Conservation (phyloP, 805 yeast genomes). For the Metschnikowia anglica region DNA sequence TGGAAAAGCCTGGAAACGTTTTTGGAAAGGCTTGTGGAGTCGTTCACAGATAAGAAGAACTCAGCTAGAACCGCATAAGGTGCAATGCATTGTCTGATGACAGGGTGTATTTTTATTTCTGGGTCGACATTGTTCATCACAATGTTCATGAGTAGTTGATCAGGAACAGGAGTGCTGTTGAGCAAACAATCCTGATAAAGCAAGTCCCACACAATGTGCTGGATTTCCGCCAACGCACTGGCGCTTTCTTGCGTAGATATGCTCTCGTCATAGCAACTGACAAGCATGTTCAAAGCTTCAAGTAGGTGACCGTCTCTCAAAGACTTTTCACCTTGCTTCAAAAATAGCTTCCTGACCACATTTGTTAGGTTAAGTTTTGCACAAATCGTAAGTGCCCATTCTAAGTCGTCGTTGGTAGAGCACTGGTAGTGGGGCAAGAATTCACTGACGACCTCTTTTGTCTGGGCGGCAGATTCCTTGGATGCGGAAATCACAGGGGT, state of each 20-base stretch:
- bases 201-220: constrained; percentile 54
- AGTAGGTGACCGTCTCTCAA: constrained; percentile 54
- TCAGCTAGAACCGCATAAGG: constrained; percentile 67
- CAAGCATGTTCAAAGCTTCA: constrained; percentile 65
- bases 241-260: constrained; percentile 17
- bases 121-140: constrained; percentile 37
- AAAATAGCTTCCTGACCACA: constrained; percentile 56
- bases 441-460: constrained; percentile 47
- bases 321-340: constrained; percentile 47
- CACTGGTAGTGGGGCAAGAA: constrained; percentile 61
- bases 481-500: constrained; percentile 43
- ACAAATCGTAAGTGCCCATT: constrained; percentile 74
- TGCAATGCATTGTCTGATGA: constrained; percentile 64
- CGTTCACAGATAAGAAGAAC: constrained; percentile 38
- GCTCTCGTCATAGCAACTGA: constrained; percentile 55
- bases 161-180: constrained; percentile 53
- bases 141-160: constrained; percentile 52
- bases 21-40: constrained; percentile 10
- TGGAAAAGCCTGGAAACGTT: constrained; percentile 50
- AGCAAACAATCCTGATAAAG: constrained; percentile 61
- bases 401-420: constrained; percentile 70
- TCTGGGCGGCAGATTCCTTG: constrained; percentile 35
- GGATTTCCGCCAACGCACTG: constrained; percentile 45
- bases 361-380: constrained; percentile 61
- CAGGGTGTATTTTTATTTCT: constrained; percentile 46